These are phyloP conservation scores for Neocatenulostroma microsporum DNA, from an alignment of 2,329 filamentous ascomycete genomes.

Conservation along the genomic window DNA sequence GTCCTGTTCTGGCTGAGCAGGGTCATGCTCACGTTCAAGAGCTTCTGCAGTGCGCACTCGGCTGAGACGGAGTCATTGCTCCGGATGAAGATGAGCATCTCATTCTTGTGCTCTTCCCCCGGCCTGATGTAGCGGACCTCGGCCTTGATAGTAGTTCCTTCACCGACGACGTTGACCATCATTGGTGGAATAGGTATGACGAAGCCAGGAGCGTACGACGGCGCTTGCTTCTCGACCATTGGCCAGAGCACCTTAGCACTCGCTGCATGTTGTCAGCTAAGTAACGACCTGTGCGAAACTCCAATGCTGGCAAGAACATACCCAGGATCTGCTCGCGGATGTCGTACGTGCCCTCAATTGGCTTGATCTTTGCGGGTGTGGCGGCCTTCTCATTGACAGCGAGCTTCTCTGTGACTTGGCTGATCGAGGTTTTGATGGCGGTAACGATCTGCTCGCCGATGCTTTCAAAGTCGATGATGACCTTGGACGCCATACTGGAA, in stretches of 20 bases:
- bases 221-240: too few species aligned
- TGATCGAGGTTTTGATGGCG: background rate
- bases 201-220: too few species aligned
- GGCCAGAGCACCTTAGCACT: conserved; percentile 1
- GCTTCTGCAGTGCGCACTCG: background rate
- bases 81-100: background rate
- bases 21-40: background rate
- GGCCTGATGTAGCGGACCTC: background rate
- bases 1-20: conserved; percentile 34
- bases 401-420: too few species aligned
- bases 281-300: too few species aligned
- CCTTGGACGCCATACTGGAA: too few species aligned
- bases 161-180: background rate
- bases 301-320: conserved; percentile 33
- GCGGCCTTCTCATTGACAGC: too few species aligned
- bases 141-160: background rate
- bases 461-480: conserved; percentile 1
- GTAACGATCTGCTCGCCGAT: conserved; percentile 4
- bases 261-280: background rate
- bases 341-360: background rate
- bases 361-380: too few species aligned
- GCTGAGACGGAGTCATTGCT: background rate
- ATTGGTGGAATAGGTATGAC: background rate
- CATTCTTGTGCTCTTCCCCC: too few species aligned
- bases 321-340: conserved; percentile 25